These are phyloP conservation scores for Aspergillus diversus DNA, from an alignment of 495 filamentous ascomycete species.

Conservation along the genomic window DNA sequence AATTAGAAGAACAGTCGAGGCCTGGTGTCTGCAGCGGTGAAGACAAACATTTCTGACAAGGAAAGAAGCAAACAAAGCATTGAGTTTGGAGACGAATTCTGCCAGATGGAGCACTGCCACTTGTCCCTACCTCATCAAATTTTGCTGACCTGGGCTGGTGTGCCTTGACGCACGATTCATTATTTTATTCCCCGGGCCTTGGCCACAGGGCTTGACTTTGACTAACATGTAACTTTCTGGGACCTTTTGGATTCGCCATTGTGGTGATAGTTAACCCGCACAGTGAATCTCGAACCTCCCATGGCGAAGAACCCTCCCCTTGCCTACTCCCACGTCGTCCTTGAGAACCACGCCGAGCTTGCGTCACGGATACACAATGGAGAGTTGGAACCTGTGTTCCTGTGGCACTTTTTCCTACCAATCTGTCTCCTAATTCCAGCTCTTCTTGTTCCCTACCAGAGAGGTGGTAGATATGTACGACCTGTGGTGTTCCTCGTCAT, in stretches of 20 bases:
- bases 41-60: neutral
- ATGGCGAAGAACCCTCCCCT: slow-evolving; percentile 31
- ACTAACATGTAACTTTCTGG: neutral
- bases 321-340: slow-evolving; percentile 22
- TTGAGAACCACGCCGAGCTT: slow-evolving; percentile 20
- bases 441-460: slow-evolving; percentile 37
- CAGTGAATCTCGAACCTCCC: neutral
- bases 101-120: neutral
- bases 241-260: neutral
- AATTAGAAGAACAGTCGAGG: too few relatives aligned
- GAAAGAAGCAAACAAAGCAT: neutral
- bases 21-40: neutral
- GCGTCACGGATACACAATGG: slow-evolving; percentile 36
- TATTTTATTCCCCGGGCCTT: neutral
- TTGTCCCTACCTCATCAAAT: neutral
- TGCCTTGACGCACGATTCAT: neutral
- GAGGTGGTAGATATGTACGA: slow-evolving; percentile 38
- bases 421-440: slow-evolving; percentile 35
- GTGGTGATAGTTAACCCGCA: too few relatives aligned
- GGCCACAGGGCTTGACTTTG: neutral
- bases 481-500: slow-evolving; percentile 60
- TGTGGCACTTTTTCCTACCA: slow-evolving; percentile 42
- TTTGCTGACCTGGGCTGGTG: neutral
- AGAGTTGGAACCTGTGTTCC: slow-evolving; percentile 39
- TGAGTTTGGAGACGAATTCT: neutral